Percentiles rank a stretch among this genome's conserved stretches.
Conservation (phyloP, 768 basidiomycete genomes). For the Tephrocybe sp. region DNA sequence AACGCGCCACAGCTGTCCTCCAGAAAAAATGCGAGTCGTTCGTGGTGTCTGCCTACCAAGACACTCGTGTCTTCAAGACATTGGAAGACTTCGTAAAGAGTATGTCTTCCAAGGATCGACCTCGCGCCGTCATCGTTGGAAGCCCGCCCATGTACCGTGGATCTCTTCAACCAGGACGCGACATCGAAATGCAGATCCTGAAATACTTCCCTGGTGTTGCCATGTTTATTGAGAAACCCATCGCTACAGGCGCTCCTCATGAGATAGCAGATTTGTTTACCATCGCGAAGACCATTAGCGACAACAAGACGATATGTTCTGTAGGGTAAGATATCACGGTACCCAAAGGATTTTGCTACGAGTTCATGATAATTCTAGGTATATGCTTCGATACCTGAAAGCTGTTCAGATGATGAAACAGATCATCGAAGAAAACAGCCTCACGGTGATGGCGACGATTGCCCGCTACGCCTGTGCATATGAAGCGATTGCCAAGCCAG, state of each 20-base stretch:
- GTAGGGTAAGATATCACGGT: conserved; percentile 62
- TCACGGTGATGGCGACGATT: conserved; percentile 94
- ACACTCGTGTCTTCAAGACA: conserved; percentile 81
- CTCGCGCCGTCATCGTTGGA: conserved; percentile 84
- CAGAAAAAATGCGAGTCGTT: conserved; percentile 90
- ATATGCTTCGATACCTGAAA: conserved; percentile 92
- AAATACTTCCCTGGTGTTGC: conserved; percentile 85
- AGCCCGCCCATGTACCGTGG: conserved; percentile 95
- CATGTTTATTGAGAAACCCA: conserved; percentile 91
- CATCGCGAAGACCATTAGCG: conserved; percentile 68
- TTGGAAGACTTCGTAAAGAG: conserved; percentile 82
- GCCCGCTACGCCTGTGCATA: conserved; percentile 94
- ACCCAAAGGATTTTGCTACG: neutral
- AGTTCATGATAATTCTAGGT: conserved; percentile 39
- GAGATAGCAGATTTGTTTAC: conserved; percentile 68
- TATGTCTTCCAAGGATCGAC: conserved; percentile 60
- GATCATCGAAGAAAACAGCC: conserved; percentile 90
- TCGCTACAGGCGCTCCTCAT: conserved; percentile 73
- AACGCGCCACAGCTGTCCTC: conserved; percentile 77
- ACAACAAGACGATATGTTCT: conserved; percentile 76
- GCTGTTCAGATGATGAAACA: conserved; percentile 96
- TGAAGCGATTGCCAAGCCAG: conserved; percentile 71
- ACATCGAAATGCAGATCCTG: conserved; percentile 86
- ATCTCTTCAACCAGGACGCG: conserved; percentile 66
- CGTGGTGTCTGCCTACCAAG: conserved; percentile 89